A percentile compares a stretch with the other conserved stretches of the same genome.
These are phyloP conservation scores for Chaetomium sp. DNA, from an alignment of 2,329 filamentous ascomycete species.

Conservation along the genomic window DNA sequence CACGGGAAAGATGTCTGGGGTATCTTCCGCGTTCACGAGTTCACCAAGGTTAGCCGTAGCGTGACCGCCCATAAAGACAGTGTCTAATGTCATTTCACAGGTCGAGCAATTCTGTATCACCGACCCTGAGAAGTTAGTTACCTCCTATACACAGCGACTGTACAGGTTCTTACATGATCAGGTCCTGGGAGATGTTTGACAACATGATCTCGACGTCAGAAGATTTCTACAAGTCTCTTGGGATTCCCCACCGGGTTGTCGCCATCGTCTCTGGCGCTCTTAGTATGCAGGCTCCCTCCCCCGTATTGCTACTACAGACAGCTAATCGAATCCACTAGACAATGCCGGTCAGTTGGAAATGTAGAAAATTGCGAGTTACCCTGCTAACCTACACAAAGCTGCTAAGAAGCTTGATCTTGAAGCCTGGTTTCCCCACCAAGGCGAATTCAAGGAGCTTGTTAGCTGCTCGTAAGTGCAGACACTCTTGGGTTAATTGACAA, in stretches of 20 bases:
- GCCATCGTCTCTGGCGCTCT: slow-evolving; percentile 95
- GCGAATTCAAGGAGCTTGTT: slow-evolving; percentile 97
- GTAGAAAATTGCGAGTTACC: not conserved
- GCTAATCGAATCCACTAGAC: slow-evolving; percentile 44
- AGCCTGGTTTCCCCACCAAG: slow-evolving; percentile 92
- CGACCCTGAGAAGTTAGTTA: slow-evolving; percentile 57
- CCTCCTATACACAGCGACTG: not conserved
- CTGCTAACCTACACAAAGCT: slow-evolving; percentile 31
- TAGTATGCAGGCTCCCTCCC: slow-evolving; percentile 43
- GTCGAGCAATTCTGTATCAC: slow-evolving; percentile 52
- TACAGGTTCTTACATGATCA: slow-evolving; percentile 69
- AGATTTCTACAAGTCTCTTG: slow-evolving; percentile 90
- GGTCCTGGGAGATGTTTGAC: slow-evolving; percentile 88
- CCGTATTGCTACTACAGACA: no score
- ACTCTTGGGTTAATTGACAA: no score
- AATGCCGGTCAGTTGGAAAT: slow-evolving; percentile 56
- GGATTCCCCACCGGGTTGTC: slow-evolving; percentile 87
- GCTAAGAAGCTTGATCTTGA: slow-evolving; percentile 96
- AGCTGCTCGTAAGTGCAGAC: slow-evolving; percentile 66
- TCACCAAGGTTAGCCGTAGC: slow-evolving; percentile 70
- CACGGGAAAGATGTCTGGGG: slow-evolving; percentile 85
- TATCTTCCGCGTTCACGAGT: slow-evolving; percentile 97
- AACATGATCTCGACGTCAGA: slow-evolving; percentile 89
- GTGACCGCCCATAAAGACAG: no score
- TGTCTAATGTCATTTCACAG: slow-evolving; percentile 68